Evolutionary conservation across 495 filamentous ascomycete species (phyloP), one percentile per base, ranked within the genome.

Genomic region (Aspergillus incahuasiensis): DNA sequence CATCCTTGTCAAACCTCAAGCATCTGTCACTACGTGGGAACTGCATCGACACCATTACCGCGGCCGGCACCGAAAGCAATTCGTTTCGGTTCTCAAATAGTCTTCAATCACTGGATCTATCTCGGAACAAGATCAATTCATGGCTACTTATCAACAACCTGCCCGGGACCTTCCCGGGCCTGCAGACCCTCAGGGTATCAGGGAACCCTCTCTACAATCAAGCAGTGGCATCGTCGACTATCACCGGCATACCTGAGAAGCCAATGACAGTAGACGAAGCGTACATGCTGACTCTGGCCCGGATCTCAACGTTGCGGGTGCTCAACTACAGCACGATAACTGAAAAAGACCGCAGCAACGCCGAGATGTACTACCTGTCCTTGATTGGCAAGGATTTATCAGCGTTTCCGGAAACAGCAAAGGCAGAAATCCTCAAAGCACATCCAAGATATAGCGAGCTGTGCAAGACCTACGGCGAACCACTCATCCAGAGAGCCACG

Each of bases 351-450:
- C 83, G 94, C 18, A 76, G 79, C 43, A 91, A 97, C 61, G 90
- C 89, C 12, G 94, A 98, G 52, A 85, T 91, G 63, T 98, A 92
- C 69, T 98, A 97, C 66, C 82, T 97, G 11, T 86, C 83, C 6
- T 80, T 84, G 25, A 91, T 97, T 50, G 88, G 79, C 16, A 83
- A 83, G 46, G 87, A 89, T 61, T 73, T 96, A 18, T 83, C 86
- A 15, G 75, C 75, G 9, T 79, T 76, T 0, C 76, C 85, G 0
- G 73, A 82, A 57, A 69, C 69, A 0, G 72, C 78, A n/a, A 80
- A 85, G 58, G 59, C 64, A 3, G 63, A 66, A 2, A 77, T 89
- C 8, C 72, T 86, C 6, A 69, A 69, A 7, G 59, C 73, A 16
- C 90, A 97, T 65, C 81, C 78, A 2, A 79, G 91, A 3, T 98